Evolutionary conservation across 805 yeast genomes (phyloP).

Genomic region (Wickerhamomyces subpelliculosus): DNA sequence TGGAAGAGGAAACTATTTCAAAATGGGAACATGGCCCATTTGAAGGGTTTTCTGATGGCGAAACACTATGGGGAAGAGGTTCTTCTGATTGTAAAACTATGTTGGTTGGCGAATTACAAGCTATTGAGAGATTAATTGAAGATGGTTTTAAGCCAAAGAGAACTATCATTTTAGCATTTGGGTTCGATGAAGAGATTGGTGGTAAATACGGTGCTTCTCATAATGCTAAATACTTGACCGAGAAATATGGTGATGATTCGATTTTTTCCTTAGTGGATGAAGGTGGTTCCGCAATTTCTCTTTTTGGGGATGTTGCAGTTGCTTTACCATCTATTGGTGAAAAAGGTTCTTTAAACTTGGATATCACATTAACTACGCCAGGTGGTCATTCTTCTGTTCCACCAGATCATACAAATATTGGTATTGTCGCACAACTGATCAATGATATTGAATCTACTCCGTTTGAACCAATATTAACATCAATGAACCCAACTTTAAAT

Average conservation of each 20-base stretch:
- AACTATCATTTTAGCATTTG: conserved; percentile 55
- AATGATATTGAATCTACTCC: conserved; percentile 47
- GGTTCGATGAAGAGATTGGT: conserved; percentile 69
- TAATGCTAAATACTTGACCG: conserved; percentile 38
- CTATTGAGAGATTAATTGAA: conserved; percentile 44
- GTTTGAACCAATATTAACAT: conserved; percentile 37
- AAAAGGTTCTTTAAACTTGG: conserved; percentile 30
- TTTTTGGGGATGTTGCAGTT: conserved; percentile 32
- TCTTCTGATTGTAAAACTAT: conserved; percentile 65
- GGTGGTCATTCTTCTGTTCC: conserved; percentile 76
- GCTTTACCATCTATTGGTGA: conserved; percentile 43
- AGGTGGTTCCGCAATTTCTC: conserved; percentile 30
- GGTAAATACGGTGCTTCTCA: conserved; percentile 55
- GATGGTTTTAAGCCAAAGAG: conserved; percentile 45
- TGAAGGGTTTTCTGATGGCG: conserved; percentile 57
- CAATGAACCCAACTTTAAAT: conserved; percentile 47
- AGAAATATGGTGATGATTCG: conserved; percentile 52
- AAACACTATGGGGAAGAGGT: conserved; percentile 67
- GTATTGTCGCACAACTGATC: conserved; percentile 53
- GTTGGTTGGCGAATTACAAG: conserved; percentile 54
- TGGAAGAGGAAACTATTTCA: conserved; percentile 45
- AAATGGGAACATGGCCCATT: conserved; percentile 67
- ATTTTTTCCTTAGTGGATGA: conserved; percentile 62
- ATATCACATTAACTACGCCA: conserved; percentile 18
- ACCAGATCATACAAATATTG: conserved; percentile 69